Percentiles rank a stretch among this genome's conserved stretches.
Evolutionary conservation across 2,329 filamentous ascomycete genomes (phyloP).

Genomic region (Colletotrichum ledebouriae): DNA sequence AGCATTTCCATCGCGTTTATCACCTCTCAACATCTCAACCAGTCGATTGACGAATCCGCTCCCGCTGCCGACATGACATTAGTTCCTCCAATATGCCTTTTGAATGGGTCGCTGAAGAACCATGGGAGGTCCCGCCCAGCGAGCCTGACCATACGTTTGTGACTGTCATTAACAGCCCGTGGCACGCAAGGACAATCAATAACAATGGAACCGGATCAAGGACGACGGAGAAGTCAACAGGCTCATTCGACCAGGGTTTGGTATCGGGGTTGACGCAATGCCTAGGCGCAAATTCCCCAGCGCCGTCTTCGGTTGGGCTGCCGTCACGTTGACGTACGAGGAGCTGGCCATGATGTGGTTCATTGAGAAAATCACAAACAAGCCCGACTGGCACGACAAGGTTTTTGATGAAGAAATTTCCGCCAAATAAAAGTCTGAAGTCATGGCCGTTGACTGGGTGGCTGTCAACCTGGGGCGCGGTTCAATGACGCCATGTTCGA

Average conservation of each 20-base stretch:
- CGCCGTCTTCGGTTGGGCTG: constrained; percentile 19
- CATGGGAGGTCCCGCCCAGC: too few species aligned
- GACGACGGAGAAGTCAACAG: constrained; percentile 25
- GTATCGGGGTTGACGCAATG: not conserved
- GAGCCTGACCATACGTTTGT: constrained; percentile 3
- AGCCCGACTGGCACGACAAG: constrained; percentile 48
- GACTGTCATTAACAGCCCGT: not conserved
- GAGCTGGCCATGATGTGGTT: constrained; percentile 47
- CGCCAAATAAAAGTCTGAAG: constrained; percentile 45
- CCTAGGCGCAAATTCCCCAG: constrained; percentile 4
- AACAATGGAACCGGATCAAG: not conserved
- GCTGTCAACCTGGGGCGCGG: constrained; percentile 44
- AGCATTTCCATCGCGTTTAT: too few species aligned
- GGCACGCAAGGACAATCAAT: not conserved
- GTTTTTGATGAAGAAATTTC: constrained; percentile 45
- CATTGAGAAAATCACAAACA: constrained; percentile 48
- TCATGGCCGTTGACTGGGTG: constrained; percentile 49
- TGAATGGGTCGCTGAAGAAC: too few species aligned
- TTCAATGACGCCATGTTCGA: constrained; percentile 51
- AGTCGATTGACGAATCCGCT: too few species aligned
- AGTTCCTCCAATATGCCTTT: too few species aligned
- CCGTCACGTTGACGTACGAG: constrained; percentile 29
- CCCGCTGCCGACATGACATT: too few species aligned
- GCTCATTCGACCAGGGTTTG: constrained; percentile 32
- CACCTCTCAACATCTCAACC: too few species aligned